Evolutionary conservation across 176 grass and related monocot genomes (phyloP), one percentile per base, ranked within the genome.

Genomic region (Bothriochloa decipiens): DNA sequence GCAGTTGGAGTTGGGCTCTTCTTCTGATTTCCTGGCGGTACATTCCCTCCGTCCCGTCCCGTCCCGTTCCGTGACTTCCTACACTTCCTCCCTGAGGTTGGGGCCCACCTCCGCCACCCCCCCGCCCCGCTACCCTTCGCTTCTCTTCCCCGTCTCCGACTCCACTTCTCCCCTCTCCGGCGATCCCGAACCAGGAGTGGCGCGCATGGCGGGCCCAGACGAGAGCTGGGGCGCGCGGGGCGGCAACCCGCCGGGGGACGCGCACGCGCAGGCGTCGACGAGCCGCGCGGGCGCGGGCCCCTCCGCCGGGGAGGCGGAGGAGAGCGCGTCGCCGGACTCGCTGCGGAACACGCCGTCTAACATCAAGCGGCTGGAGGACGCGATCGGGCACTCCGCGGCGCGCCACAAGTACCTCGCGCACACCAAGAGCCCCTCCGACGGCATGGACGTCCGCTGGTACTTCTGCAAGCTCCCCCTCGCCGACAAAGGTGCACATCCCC

Each of bases 371-470:
- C 89, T 99, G 36, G 88, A 96, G 88, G 88, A 94, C 85, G 88
- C 87, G 60, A 93, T 96, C 79, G 91, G 93, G 74, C 50, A 94
- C 66, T 94, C 86, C 60, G 87, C 91, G 16, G 96, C 91, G 33
- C 91, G 88, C 5, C 83, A 80, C 71, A 99, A 99, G 81, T 99
- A 99, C 83, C 91, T 92, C 13, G 91, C 96, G 49, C 86, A 75
- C 86, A 98, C 96, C 41, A 95, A 92, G 75, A 98, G 96, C 89
- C 91, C 93, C 74, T 98, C 96, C 35, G 93, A 95, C 61, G 91
- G 93, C 37, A 81, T 94, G 40, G 93, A 95, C 61, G 89, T 98
- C 39, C 91, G 96, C 37, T 98, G 93, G 96, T 98, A 92, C 87
- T 98, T 95, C 76, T 95, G 91, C 91, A 98, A 95, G 86, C 77